A percentile compares a stretch with the other conserved stretches of the same genome.
phyloP scores from a whole-genome alignment of 2,329 filamentous ascomycete species.

The Cercospora zeina region DNA sequence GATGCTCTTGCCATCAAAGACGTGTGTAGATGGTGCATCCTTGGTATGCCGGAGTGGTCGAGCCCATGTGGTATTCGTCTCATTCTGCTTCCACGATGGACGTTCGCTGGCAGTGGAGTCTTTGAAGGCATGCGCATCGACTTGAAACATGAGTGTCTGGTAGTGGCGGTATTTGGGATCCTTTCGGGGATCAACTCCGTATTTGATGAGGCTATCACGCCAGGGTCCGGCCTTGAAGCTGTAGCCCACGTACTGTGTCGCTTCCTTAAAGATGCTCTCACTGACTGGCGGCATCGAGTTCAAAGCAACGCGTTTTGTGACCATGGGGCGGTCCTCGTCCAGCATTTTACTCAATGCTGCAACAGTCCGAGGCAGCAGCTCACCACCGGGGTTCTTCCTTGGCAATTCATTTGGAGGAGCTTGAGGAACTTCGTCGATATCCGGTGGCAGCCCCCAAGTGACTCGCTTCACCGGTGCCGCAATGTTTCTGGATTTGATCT shows the following conservation, averaged over 20 bases:
- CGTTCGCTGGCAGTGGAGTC: slow-evolving; percentile 14
- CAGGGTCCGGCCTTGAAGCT: slow-evolving; percentile 91
- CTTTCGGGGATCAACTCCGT: slow-evolving; percentile 80
- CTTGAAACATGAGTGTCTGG: slow-evolving; percentile 85
- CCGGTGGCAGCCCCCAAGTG: slow-evolving; percentile 53
- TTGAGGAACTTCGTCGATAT: slow-evolving; percentile 62
- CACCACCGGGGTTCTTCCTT: slow-evolving; percentile 36
- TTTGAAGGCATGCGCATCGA: slow-evolving; percentile 45
- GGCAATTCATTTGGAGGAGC: slow-evolving; percentile 54
- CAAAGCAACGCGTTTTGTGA: slow-evolving; percentile 78
- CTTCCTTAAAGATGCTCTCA: slow-evolving; percentile 64
- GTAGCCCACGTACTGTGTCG: slow-evolving; percentile 82
- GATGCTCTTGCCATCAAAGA: slow-evolving; percentile 78
- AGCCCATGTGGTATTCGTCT: slow-evolving; percentile 25
- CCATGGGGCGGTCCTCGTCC: slow-evolving; percentile 69
- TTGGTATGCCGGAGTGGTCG: slow-evolving; percentile 25
- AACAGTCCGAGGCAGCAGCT: slow-evolving; percentile 63
- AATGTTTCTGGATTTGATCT: slow-evolving; percentile 53
- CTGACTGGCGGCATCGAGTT: slow-evolving; percentile 64
- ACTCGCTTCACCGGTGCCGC: slow-evolving; percentile 50
- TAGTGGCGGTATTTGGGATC: slow-evolving; percentile 77
- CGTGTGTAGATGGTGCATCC: slow-evolving; percentile 58
- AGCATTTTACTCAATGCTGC: slow-evolving; percentile 65
- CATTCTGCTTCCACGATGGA: slow-evolving; percentile 14
- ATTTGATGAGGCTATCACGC: slow-evolving; percentile 81